Percentiles rank a stretch among this genome's conserved stretches.
phyloP scores from a whole-genome alignment of 225 moss, liverwort and hornwort species.

The Straminergon stramineum region DNA sequence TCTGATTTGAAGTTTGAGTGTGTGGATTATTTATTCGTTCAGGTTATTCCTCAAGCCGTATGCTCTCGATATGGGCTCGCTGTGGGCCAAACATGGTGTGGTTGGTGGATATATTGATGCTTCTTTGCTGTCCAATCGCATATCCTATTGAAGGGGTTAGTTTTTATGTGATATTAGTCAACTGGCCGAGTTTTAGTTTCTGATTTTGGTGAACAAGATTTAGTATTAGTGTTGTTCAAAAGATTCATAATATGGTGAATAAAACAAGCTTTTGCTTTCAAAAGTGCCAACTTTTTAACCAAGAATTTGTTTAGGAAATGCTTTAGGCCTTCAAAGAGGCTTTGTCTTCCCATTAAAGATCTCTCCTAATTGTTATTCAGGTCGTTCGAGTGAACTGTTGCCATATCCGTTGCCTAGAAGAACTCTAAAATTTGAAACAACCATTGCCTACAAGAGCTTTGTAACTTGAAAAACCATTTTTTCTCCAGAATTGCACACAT shows the following conservation, averaged over 20 bases:
- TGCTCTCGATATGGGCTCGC: constrained; percentile 97
- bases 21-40: not conserved
- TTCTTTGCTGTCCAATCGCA: constrained; percentile 66
- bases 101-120: constrained; percentile 76
- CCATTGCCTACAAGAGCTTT: not conserved
- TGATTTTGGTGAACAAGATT: not conserved
- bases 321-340: not conserved
- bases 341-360: not conserved
- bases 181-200: not conserved
- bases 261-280: not conserved
- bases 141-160: constrained; percentile 83
- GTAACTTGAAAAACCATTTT: not conserved
- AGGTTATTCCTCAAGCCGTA: constrained; percentile 97
- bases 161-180: not conserved
- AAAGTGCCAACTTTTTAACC: not conserved
- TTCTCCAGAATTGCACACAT: not conserved
- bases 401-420: not conserved
- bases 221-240: not conserved
- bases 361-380: not conserved
- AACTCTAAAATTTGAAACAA: not conserved
- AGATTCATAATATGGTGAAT: not conserved
- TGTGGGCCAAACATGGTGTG: constrained; percentile 74
- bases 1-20: not conserved
- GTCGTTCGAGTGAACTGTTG: not conserved
- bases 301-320: not conserved